Evolutionary conservation across 257 asterid species (phyloP), one percentile per base, ranked within the genome.

Genomic region (Forsythia suspensa): DNA sequence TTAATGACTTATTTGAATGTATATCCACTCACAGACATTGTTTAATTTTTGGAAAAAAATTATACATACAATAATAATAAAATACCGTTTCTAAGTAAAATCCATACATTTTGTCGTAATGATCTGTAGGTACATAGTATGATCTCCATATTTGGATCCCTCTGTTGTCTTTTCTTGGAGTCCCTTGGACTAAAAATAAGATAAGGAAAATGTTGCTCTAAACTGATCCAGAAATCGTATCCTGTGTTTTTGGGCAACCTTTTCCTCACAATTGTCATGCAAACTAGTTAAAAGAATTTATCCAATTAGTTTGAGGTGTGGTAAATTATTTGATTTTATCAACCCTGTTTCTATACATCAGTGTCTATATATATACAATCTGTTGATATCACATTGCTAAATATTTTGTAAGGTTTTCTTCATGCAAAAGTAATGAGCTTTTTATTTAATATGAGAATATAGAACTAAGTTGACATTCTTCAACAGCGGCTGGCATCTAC

Each of bases 401-500:
- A 36, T 40, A 2, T 24, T 29, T 29, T 29, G 34, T 44, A 38
- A 71, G 44, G 37, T 67, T 72, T 24, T 18, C 36, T 75, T 76
- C 65, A 16, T 59, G 69, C 67, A 44, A 66, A 38, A 63, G 43
- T 5, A 63, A 11, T 63, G 61, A 63, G 20, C 20, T 36, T 73
- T 37, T 29, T 80, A 63, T 13, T 66, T 7, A 40, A 48, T 21
- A 10, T 24, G 70, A 63, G 15, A 63, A 21, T 63, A 63, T 21
- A 63, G 6, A 4, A 3, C 70, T 38, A 21, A 38, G 70, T 71
- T 77, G 79, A 59, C 39, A 39, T 71, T 76, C 68, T 80, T 79
- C 71, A 86, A 44, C 82, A 94, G 98, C 84, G 99, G 99, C 74
- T 96, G 99, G 99, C 75, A 96, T 77, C 77, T 96, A 40, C 96